Base-by-base conservation (phyloP, 305 asterid species). In the Lippia alba region DNA sequence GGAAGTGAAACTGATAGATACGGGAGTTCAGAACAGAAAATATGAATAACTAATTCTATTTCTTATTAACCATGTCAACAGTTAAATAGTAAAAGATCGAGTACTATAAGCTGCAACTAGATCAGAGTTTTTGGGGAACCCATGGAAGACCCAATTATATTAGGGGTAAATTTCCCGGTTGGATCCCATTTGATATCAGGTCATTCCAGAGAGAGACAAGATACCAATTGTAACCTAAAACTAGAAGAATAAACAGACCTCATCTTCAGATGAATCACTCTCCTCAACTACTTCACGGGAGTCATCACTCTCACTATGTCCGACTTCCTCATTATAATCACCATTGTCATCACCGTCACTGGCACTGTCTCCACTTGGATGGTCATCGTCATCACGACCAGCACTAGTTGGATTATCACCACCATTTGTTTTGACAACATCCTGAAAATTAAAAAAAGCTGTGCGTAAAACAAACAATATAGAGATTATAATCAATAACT, bases 231-330 rank as follows among this genome's bases (percentile, higher is more conserved):
- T 17, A 64, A 67, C 39, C 53, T 45, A 62, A 46, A 68, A 20
- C 59, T 4, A 32, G 62, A 72, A 74, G 50, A 30, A n/a, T n/a
- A 56, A 59, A 51, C 80, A 59, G 30, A 94, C 97, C 97, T 91
- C 99, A 69, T 94, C 99, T 86, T 94, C 99, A 34, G 99, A 94
- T 39, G 99, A 94, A 80, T 94, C 99, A 72, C 99, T 94, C 87
- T 91, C 99, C 65, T 86, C 93, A 41, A 78, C 87, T 54, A 61
- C 84, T 75, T 84, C 76, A 17, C 62, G 78, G 17, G 94, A 80
- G 58, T 86, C 84, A 44, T 85, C 90, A 56, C 88, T 87, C 74
- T 71, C 88, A 9, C 79, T 79, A 41, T 55, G 64, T 17, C 40
- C 75, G 64, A 50, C 82, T 66, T 73, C 80, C 46, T n/a, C 81